phyloP scores from a whole-genome alignment of 495 filamentous ascomycete species.

The Amorphotheca resinae region DNA sequence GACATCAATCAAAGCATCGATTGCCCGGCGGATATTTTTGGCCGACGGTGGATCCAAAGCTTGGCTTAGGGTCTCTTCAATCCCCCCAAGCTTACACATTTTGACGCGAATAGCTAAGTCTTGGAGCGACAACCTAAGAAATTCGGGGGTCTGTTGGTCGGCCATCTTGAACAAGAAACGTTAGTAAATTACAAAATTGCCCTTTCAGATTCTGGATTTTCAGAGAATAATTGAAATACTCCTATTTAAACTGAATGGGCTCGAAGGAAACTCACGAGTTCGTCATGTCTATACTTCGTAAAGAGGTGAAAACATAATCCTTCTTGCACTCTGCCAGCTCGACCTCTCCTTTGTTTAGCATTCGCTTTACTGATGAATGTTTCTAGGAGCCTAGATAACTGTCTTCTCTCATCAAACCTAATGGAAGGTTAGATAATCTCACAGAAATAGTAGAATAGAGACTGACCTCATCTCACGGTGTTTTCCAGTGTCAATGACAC shows the following conservation, averaged over 20 bases:
- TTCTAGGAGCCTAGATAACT: constrained; percentile 79
- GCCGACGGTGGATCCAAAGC: constrained; percentile 81
- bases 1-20: constrained; percentile 87
- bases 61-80: constrained; percentile 79
- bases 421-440: constrained; percentile 13
- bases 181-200: background rate
- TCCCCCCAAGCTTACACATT: constrained; percentile 84
- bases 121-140: constrained; percentile 85
- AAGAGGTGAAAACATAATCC: constrained; percentile 94
- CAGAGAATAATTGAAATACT: too few relatives aligned
- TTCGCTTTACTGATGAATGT: constrained; percentile 90
- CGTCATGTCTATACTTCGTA: constrained; percentile 74
- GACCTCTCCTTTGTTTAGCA: constrained; percentile 83
- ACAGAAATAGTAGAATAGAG: background rate
- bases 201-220: too few relatives aligned
- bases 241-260: too few relatives aligned
- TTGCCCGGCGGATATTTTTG: constrained; percentile 82
- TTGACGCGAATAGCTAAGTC: constrained; percentile 94
- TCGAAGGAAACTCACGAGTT: constrained; percentile 14
- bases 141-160: constrained; percentile 89
- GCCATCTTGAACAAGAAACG: constrained; percentile 41
- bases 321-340: constrained; percentile 91
- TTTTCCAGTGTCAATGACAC: constrained; percentile 88
- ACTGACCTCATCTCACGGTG: constrained; percentile 74
- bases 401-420: constrained; percentile 75